Percentiles rank a stretch among this genome's conserved stretches.
These are phyloP conservation scores for Aspergillus sp. DNA, from an alignment of 2,329 filamentous ascomycete genomes.

Conservation along the genomic window DNA sequence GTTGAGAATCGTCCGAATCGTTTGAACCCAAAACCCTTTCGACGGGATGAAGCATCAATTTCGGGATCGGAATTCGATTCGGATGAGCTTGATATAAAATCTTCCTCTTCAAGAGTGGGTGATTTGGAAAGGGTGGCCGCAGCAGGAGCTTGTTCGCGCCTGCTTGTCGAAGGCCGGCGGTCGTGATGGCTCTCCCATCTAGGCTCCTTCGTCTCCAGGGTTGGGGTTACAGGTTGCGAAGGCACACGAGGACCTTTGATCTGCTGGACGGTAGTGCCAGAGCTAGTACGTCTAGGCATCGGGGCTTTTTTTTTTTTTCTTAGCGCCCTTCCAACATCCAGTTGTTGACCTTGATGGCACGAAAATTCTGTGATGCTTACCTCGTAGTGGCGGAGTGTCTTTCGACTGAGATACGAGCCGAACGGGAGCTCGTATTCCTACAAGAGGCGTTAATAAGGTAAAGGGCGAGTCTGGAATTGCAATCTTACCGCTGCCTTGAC, in stretches of 20 bases:
- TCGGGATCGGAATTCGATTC: constrained; percentile 38
- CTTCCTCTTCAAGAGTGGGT: constrained; percentile 40
- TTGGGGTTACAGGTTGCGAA: constrained; percentile 31
- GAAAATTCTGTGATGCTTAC: constrained; percentile 24
- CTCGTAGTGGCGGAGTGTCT: constrained; percentile 34
- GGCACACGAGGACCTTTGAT: constrained; percentile 29
- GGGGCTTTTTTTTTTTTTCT: constrained; percentile 20
- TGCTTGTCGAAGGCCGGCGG: constrained; percentile 29
- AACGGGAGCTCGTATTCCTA: constrained; percentile 44
- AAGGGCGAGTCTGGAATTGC: too few species aligned
- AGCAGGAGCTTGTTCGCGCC: constrained; percentile 30
- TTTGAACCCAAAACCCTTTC: constrained; percentile 36
- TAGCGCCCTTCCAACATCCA: background rate
- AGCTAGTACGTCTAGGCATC: constrained; percentile 34
- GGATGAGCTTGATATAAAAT: constrained; percentile 36
- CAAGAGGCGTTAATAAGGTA: background rate
- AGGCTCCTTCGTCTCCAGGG: constrained; percentile 30
- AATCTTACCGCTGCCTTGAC: constrained; percentile 9
- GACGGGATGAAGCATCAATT: constrained; percentile 24
- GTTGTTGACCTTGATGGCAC: background rate
- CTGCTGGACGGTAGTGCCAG: constrained; percentile 37
- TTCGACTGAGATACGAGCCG: constrained; percentile 43
- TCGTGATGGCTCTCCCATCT: constrained; percentile 27
- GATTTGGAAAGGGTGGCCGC: constrained; percentile 33
- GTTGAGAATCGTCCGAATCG: constrained; percentile 47